Evolutionary conservation across 495 filamentous ascomycete species (phyloP), one percentile per base, ranked within the genome.

Genomic region (Cercophora samala): DNA sequence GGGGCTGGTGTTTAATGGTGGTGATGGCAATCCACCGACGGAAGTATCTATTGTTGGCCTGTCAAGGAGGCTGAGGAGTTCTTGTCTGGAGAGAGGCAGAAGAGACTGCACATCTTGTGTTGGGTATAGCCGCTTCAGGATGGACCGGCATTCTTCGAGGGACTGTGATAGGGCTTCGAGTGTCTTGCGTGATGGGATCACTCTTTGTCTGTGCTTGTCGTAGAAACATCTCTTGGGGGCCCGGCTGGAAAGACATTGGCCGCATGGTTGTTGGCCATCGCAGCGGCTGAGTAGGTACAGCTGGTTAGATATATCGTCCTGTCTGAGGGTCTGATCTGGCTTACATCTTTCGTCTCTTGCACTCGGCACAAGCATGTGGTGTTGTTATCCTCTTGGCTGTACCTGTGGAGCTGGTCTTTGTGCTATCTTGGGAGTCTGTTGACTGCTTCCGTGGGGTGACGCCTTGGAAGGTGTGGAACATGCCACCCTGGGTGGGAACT

Each of bases 261-360:
- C 83, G 70, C 84, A 86, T 18, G 84, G 84, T 67, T 86, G 84
- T 69, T 85, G 81, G 55, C 84, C 84, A 75, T 86, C 84, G 69
- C 84, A 86, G 68, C 84, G 80, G 64, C 80, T 82, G 66, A 60
- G 42, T n/a, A n/a, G n/a, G n/a, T 51, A 52, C 42, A 56, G 11
- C 59, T 37, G 52, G 70, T 79, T 75, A 79, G 77, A 52, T 60
- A 23, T 59, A 22, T 55, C 13, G 18, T 25, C 29, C 58, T 18
- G 21, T n/a, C 42, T 15, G 63, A 67, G 53, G 52, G n/a, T 37
- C 4, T 9, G 13, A 32, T 29, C 17, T 25, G 15, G 54, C 80
- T 69, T 79, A 83, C 81, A 86, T 86, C 74, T 86, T 86, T 60
- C 84, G 81, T 53, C 84, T 77, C 72, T 86, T 85, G 76, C 84